Evolutionary conservation across 805 yeast species (phyloP).

Genomic region (Yarrowia phangngaensis): DNA sequence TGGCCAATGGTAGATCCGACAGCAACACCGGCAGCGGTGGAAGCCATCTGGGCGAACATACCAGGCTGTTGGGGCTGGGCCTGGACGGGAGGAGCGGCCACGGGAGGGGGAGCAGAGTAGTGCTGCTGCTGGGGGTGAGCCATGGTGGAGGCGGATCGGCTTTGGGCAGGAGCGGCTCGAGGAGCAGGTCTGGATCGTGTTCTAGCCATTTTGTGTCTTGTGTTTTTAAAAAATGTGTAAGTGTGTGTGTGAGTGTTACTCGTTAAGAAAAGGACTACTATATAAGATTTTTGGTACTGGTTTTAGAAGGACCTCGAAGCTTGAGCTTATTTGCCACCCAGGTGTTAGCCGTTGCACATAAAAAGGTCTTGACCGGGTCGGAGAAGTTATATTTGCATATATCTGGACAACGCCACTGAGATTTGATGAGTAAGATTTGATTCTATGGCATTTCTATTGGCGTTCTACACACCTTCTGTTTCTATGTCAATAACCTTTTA

Average conservation of each 20-base stretch:
- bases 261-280: conserved; percentile 6
- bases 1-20: conserved; percentile 98
- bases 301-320: conserved; percentile 24
- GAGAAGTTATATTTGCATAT: too few relatives aligned
- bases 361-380: too few relatives aligned
- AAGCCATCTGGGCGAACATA: conserved; percentile 92
- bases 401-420: too few relatives aligned
- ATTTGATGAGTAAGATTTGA: too few relatives aligned
- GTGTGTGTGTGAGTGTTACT: neutral
- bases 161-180: conserved; percentile 44
- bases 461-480: too few relatives aligned
- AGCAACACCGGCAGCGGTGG: conserved; percentile 99
- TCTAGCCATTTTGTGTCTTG: conserved; percentile 29
- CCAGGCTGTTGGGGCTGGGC: conserved; percentile 61
- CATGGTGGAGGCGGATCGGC: conserved; percentile 63
- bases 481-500: too few relatives aligned
- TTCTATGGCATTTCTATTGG: too few relatives aligned
- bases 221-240: too few relatives aligned
- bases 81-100: conserved; percentile 49
- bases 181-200: conserved; percentile 48
- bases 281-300: conserved; percentile 22
- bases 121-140: conserved; percentile 46
- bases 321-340: conserved; percentile 26
- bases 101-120: conserved; percentile 48
- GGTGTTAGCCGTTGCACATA: too few relatives aligned